Evolutionary conservation across 208 protist species (phyloP).

Genomic region (Leishmania arabica): DNA sequence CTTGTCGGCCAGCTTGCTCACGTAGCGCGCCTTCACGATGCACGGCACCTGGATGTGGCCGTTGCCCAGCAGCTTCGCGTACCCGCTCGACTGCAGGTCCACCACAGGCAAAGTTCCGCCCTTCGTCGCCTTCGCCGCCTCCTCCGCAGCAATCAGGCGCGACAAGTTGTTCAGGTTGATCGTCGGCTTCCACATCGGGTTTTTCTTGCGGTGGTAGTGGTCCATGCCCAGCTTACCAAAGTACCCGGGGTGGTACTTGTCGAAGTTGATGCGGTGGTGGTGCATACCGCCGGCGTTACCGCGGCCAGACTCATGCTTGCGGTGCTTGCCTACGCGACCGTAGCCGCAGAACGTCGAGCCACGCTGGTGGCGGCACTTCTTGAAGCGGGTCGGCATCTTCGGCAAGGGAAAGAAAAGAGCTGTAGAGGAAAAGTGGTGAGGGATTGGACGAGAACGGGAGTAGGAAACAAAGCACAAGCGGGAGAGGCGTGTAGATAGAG

Average conservation of each 20-base stretch:
- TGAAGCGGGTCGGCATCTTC: conserved; percentile 91
- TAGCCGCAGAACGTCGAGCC: conserved; percentile 93
- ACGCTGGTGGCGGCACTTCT: conserved; percentile 93
- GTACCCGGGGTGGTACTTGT: conserved; percentile 99
- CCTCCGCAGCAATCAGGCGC: conserved; percentile 96
- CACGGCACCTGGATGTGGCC: conserved; percentile 98
- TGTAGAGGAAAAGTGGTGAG: not conserved
- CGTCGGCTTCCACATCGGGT: conserved; percentile 94
- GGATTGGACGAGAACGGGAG: not conserved
- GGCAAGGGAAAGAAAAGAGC: not conserved
- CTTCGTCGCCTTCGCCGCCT: conserved; percentile 75
- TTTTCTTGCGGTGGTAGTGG: conserved; percentile 96
- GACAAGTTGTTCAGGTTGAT: conserved; percentile 99
- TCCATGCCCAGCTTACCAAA: conserved; percentile 99
- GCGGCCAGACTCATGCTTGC: conserved; percentile 99
- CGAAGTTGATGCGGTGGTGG: conserved; percentile 99
- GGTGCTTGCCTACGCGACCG: conserved; percentile 98
- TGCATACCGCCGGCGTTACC: conserved; percentile 99
- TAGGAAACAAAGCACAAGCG: not conserved
- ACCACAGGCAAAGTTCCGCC: conserved; percentile 97
- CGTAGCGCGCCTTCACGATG: conserved; percentile 99
- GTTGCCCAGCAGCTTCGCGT: conserved; percentile 99
- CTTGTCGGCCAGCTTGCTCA: conserved; percentile 98
- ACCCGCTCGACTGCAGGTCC: conserved; percentile 96
- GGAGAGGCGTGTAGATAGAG: not conserved